Evolutionary conservation across 768 basidiomycete genomes (phyloP).

Genomic region (Boletus sensibilis): DNA sequence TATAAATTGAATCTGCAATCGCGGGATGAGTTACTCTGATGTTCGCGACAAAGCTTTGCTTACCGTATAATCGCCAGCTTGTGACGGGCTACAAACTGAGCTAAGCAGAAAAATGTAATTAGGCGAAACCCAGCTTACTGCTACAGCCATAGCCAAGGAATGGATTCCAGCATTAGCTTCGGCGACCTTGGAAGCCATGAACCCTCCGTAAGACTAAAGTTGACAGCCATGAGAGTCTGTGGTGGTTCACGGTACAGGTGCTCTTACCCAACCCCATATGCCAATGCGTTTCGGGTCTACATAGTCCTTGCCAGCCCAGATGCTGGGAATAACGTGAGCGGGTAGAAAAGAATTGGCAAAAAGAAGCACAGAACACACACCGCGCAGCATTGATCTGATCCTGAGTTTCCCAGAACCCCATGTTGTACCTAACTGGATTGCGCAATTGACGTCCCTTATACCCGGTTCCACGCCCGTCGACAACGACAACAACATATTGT

Average conservation of each 20-base stretch:
- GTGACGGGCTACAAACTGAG: constrained; percentile 66
- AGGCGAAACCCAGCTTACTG: constrained; percentile 49
- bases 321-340: constrained; percentile 36
- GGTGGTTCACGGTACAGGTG: background rate
- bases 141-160: constrained; percentile 86
- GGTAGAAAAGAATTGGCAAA: background rate
- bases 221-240: background rate
- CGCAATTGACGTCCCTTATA: constrained; percentile 82
- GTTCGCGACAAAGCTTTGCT: constrained; percentile 17
- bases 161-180: constrained; percentile 91
- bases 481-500: constrained; percentile 81
- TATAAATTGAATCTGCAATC: constrained; percentile 84
- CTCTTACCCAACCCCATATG: constrained; percentile 95
- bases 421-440: constrained; percentile 83
- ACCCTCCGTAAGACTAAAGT: constrained; percentile 88
- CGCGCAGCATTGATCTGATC: constrained; percentile 91
- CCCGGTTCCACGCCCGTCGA: constrained; percentile 95
- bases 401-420: constrained; percentile 84
- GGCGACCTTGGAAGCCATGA: constrained; percentile 90
- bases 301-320: constrained; percentile 85
- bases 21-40: background rate
- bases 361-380: constrained; percentile 40
- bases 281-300: constrained; percentile 88
- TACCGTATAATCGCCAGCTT: constrained; percentile 81
- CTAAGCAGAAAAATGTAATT: constrained; percentile 7